Evolutionary conservation across 1,139 yeast genomes (phyloP).

Genomic region (Sugiyamaella xylanicola): DNA sequence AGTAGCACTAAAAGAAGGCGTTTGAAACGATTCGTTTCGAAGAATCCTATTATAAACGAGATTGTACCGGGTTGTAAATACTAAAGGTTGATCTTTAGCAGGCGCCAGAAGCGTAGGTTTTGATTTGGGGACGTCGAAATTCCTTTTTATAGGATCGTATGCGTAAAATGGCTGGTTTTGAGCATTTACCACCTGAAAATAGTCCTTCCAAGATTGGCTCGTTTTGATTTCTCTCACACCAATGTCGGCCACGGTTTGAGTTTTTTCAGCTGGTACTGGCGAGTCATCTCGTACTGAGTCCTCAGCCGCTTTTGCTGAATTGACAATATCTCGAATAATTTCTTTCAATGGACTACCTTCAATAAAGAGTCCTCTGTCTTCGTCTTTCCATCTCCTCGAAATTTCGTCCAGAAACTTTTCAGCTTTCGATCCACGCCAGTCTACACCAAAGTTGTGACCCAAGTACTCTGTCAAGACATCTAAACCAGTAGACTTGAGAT

Average conservation of each 20-base stretch:
- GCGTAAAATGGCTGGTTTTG: conserved; percentile 64
- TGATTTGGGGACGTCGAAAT: conserved; percentile 49
- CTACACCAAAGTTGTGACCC: conserved; percentile 76
- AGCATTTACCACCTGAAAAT: conserved; percentile 66
- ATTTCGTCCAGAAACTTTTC: conserved; percentile 74
- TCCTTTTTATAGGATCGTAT: conserved; percentile 68
- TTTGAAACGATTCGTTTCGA: conserved; percentile 74
- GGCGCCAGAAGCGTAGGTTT: conserved; percentile 36
- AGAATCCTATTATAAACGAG: conserved; percentile 68
- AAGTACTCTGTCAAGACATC: conserved; percentile 68
- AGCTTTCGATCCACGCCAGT: conserved; percentile 76
- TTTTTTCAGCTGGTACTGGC: conserved; percentile 7
- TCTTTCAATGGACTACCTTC: conserved; percentile 71
- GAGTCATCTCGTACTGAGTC: not conserved
- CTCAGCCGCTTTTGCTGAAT: conserved; percentile 16
- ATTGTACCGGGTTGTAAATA: conserved; percentile 56
- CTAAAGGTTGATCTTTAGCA: conserved; percentile 16
- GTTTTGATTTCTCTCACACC: conserved; percentile 30
- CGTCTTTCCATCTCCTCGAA: conserved; percentile 83
- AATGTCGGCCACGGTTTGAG: not conserved
- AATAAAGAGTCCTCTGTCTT: conserved; percentile 81
- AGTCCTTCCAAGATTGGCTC: conserved; percentile 59
- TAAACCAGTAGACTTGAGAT: conserved; percentile 84
- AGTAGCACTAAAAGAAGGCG: conserved; percentile 42
- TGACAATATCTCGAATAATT: conserved; percentile 58